Evolutionary conservation across 2,329 filamentous ascomycete genomes (phyloP), one percentile per base, ranked within the genome.

Genomic region (Huntiella bhutanensis): DNA sequence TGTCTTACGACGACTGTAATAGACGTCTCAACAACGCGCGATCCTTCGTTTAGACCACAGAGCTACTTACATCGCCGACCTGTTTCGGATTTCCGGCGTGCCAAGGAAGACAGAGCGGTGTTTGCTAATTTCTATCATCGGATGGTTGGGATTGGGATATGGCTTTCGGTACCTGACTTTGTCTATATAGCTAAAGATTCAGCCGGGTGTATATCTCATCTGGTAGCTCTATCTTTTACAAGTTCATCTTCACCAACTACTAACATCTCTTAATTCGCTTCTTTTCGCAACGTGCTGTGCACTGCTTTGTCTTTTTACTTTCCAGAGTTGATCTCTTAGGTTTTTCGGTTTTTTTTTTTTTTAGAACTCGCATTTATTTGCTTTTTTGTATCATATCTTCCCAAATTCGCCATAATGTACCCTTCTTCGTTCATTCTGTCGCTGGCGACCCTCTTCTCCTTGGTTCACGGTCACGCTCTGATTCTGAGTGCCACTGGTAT

Each of bases 401-500:
- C 13, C 6, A 19, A 45, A 45, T 8, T 17, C 19, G 4, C 33
- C 37, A 38, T 45, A 32, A 47, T 47, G 45, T 32, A 42, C 16
- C 12, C 32, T 17, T 42, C 28, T 32, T 47, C 45, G 15, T 6
- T 41, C 38, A 16, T 47, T 17, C n/a, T 47, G 45, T 47, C 45
- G 45, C 39, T 47, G 45, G 45, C 45, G 39, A 43, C 45, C 12
- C n/a, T 47, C 15, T 32, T 47, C 33, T 47, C 59, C n/a, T 46
- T 66, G n/a, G 58, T 55, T 41, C 56, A 58, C 15, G 63, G 59
- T 17, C 69, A 72, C 52, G 65, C 62, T 22, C 65, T 68, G 19
- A 65, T 72, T 48, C 56, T 70, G 39, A 58, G 55, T 22, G 69
- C 64, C 11, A 63, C 69, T 47, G 68, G 69, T 38, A 53, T 61